Evolutionary conservation across 1,284 basidiomycete species (phyloP), one percentile per base, ranked within the genome.

Genomic region (Cutaneotrichosporon cutaneum): DNA sequence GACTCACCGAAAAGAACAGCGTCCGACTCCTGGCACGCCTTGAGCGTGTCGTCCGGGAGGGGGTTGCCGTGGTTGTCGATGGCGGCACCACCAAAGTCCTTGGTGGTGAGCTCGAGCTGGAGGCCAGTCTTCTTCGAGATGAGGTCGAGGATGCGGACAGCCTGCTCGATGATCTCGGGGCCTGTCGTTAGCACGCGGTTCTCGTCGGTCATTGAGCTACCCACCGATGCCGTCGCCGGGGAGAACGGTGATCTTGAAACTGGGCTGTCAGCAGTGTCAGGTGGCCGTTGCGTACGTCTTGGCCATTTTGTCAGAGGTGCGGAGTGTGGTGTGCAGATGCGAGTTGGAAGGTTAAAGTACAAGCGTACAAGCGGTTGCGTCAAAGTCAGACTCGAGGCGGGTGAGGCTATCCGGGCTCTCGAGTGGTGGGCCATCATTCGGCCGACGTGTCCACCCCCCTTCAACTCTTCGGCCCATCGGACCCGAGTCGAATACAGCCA

Each of bases 141-240:
- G 8, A 86, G 81, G 68, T 95, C 82, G 63, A 99, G 86, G 3
- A 98, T 90, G 63, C 89, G 87, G 33, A 88, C 84, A 14, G 95
- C 96, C 80, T 99, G 88, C n/a, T 82, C 85, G 39, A 94, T 85
- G 36, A 99, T 94, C 75, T 96, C 92, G 45, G 96, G 96, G 36
- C 96, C 94, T 95, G 71, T 45, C 50, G 44, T 51, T 13, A 51
- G 47, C 22, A 9, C 22, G 9, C 2, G 24, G 3, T 8, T 14
- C 2, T 1, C 16, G 9, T 4, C 26, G 11, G 2, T 5, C 24
- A 45, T 22, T 26, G 3, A 47, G 45, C 45, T 32, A 76, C 83
- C 58, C 74, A 92, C 92, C 95, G 72, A 99, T 99, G 68, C 96
- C 96, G 82, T 99, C 96, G 63, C 96, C 96, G 51, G 90, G 88